These are phyloP conservation scores for Cnidoscolus chayamansa DNA, from an alignment of 441 rosid genomes.

Conservation along the genomic window DNA sequence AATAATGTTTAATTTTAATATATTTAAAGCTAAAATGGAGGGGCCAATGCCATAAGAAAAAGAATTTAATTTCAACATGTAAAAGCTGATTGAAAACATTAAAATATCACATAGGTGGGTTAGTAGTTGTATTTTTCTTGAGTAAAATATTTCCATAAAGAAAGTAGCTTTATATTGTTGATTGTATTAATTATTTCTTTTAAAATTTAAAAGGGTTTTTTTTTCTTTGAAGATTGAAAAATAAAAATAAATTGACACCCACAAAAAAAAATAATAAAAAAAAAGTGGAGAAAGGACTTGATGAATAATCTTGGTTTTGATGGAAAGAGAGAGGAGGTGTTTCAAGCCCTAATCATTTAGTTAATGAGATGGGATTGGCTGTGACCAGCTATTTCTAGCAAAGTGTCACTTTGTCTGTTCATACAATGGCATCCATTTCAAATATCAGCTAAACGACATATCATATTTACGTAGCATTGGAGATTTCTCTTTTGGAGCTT, in stretches of 20 bases:
- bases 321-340: not conserved
- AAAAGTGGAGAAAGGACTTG: not conserved
- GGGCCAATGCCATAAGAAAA: too few relatives aligned
- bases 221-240: not conserved
- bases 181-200: too few relatives aligned
- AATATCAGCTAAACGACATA: not conserved
- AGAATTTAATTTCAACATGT: too few relatives aligned
- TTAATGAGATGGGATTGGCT: not conserved
- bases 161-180: too few relatives aligned
- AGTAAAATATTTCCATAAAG: too few relatives aligned
- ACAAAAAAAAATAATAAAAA: not conserved
- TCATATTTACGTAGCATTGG: too few relatives aligned
- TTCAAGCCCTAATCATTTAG: slow-evolving; percentile 1
- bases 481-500: not conserved
- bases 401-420: slow-evolving; percentile 18
- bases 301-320: not conserved
- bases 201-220: too few relatives aligned
- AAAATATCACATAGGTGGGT: too few relatives aligned
- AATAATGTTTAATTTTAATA: too few relatives aligned
- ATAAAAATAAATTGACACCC: not conserved
- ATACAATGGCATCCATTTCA: not conserved
- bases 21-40: too few relatives aligned
- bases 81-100: too few relatives aligned
- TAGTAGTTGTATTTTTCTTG: too few relatives aligned
- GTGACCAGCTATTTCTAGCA: slow-evolving; percentile 7